phyloP scores from a whole-genome alignment of 805 yeast genomes.

The Barnettozyma wickerhamii region DNA sequence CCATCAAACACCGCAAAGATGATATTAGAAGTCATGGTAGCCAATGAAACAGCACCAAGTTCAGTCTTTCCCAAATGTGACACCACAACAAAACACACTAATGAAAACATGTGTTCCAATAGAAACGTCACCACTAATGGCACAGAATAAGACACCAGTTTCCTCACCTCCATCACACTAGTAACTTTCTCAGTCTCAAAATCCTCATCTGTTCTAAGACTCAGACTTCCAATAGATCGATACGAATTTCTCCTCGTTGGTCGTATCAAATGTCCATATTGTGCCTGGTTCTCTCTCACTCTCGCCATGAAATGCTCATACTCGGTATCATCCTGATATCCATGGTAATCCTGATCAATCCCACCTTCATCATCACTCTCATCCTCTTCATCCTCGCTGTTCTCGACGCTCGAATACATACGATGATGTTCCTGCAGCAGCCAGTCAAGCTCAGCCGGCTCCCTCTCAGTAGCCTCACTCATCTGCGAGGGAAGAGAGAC shows the following conservation, averaged over 20 bases:
- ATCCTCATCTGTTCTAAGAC: constrained; percentile 20
- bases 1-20: constrained; percentile 81
- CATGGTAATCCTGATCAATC: constrained; percentile 17
- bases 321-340: constrained; percentile 21
- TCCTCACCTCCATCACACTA: constrained; percentile 30
- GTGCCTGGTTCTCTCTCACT: constrained; percentile 16
- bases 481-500: constrained; percentile 38
- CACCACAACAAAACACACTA: constrained; percentile 59
- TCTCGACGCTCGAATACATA: constrained; percentile 29
- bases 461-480: constrained; percentile 25
- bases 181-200: constrained; percentile 33
- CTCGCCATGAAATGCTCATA: constrained; percentile 20
- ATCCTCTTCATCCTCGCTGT: constrained; percentile 18
- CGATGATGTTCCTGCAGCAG: constrained; percentile 36
- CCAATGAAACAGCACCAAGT: constrained; percentile 79
- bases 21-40: constrained; percentile 79
- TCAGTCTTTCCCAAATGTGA: constrained; percentile 81
- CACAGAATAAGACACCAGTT: constrained; percentile 39
- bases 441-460: constrained; percentile 35
- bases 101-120: constrained; percentile 51
- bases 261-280: neutral
- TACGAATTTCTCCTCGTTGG: constrained; percentile 16
- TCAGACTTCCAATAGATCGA: constrained; percentile 21
- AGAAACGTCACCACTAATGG: constrained; percentile 57
- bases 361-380: constrained; percentile 16